Evolutionary conservation across 2,329 filamentous ascomycete species (phyloP).

Genomic region (Huntiella moniliformis): DNA sequence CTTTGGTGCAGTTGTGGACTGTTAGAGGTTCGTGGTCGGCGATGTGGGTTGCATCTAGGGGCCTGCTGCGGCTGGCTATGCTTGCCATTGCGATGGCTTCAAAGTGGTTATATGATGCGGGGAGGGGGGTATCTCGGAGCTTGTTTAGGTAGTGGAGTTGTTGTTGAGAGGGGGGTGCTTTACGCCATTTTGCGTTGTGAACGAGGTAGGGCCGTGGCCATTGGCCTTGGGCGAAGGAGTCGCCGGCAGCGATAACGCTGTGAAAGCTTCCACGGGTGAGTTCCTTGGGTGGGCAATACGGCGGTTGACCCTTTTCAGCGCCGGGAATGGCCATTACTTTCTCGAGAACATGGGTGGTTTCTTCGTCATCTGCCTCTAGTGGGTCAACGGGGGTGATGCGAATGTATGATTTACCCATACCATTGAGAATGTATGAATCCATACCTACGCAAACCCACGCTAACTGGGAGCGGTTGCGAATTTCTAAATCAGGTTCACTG

Average conservation of each 20-base stretch:
- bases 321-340: slow-evolving; percentile 19
- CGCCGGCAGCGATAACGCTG: slow-evolving; percentile 65
- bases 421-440: slow-evolving; percentile 51
- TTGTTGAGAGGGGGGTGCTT: slow-evolving; percentile 39
- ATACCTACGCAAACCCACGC: slow-evolving; percentile 69
- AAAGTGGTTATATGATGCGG: slow-evolving; percentile 18
- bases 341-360: neutral
- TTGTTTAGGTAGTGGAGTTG: slow-evolving; percentile 56
- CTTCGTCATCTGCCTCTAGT: no score
- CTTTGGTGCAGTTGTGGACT: slow-evolving; percentile 47
- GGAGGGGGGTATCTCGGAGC: slow-evolving; percentile 27
- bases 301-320: slow-evolving; percentile 23
- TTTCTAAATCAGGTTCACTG: slow-evolving; percentile 57
- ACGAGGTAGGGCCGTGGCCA: slow-evolving; percentile 52
- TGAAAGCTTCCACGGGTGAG: slow-evolving; percentile 47
- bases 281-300: slow-evolving; percentile 42
- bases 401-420: slow-evolving; percentile 42
- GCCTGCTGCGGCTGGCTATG: no score
- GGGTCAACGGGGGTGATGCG: slow-evolving; percentile 23
- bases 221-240: slow-evolving; percentile 51
- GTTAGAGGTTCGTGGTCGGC: slow-evolving; percentile 27
- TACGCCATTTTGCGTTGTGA: slow-evolving; percentile 51
- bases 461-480: slow-evolving; percentile 54
- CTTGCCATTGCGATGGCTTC: no score
- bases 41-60: no score